Conservation (phyloP, 2,329 filamentous ascomycete species). For the Didymella arachidicola region DNA sequence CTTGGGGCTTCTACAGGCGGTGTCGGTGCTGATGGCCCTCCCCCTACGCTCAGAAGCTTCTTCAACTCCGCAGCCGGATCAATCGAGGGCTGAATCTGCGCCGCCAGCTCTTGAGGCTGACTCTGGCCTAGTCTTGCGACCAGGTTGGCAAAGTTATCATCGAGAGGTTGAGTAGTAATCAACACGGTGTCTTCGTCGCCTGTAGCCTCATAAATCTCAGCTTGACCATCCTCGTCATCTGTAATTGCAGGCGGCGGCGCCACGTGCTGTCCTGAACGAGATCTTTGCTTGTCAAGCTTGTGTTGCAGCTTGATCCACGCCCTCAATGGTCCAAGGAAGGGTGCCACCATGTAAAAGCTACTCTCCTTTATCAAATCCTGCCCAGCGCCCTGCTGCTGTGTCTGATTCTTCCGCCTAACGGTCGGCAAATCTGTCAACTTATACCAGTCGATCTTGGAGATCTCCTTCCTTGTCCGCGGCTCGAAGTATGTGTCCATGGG, state of each 20-base stretch:
- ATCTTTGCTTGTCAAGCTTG: slow-evolving; percentile 69
- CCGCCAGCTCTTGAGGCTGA: slow-evolving; percentile 42
- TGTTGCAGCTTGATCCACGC: slow-evolving; percentile 90
- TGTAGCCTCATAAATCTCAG: slow-evolving; percentile 38
- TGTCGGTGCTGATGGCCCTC: slow-evolving; percentile 32
- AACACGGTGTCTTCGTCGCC: slow-evolving; percentile 31
- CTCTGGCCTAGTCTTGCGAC: slow-evolving; percentile 41
- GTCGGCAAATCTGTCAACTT: slow-evolving; percentile 86
- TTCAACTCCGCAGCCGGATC: slow-evolving; percentile 63
- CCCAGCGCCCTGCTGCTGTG: slow-evolving; percentile 64
- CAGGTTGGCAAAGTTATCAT: slow-evolving; percentile 42
- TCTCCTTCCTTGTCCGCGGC: slow-evolving; percentile 92
- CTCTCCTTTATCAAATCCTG: slow-evolving; percentile 71
- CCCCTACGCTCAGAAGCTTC: slow-evolving; percentile 55
- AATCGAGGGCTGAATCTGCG: slow-evolving; percentile 34
- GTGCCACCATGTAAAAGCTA: slow-evolving; percentile 98
- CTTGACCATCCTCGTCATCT: slow-evolving; percentile 43
- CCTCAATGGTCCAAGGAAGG: slow-evolving; percentile 84
- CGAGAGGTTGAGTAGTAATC: slow-evolving; percentile 20
- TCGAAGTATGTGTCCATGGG: slow-evolving; percentile 88
- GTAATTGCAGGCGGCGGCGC: slow-evolving; percentile 33
- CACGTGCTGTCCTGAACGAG: slow-evolving; percentile 32
- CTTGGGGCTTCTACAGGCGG: slow-evolving; percentile 47
- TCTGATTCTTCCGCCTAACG: slow-evolving; percentile 70
- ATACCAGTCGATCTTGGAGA: slow-evolving; percentile 97